Evolutionary conservation across 2,329 filamentous ascomycete genomes (phyloP).

Genomic region (Pseudohalonectria lignicola): DNA sequence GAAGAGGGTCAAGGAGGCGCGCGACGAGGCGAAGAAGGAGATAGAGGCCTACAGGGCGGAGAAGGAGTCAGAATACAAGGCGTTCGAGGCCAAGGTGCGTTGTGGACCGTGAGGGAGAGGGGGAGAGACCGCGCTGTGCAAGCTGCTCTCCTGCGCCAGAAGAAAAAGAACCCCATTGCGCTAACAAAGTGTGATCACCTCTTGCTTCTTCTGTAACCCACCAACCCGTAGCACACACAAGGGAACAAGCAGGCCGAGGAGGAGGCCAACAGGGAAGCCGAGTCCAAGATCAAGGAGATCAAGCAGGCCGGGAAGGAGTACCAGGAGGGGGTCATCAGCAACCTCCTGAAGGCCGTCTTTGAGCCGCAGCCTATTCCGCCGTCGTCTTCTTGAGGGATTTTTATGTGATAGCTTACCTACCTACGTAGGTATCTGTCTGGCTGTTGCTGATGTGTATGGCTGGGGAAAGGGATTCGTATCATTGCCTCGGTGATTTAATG

Average conservation of each 20-base stretch:
- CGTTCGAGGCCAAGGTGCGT: constrained; percentile 66
- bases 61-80: constrained; percentile 93
- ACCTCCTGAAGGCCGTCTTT: constrained; percentile 76
- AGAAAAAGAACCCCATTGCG: background rate
- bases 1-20: constrained; percentile 93
- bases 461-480: no score
- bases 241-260: constrained; percentile 75
- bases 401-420: no score
- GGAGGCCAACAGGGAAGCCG: constrained; percentile 70
- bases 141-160: background rate
- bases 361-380: constrained; percentile 63
- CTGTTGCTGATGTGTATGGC: no score
- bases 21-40: constrained; percentile 93
- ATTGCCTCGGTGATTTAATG: no score
- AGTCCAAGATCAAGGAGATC: constrained; percentile 74
- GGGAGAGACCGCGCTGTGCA: background rate
- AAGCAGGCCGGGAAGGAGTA: constrained; percentile 68
- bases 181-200: no score
- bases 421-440: no score
- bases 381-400: constrained; percentile 8
- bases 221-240: constrained; percentile 83
- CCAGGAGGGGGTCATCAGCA: constrained; percentile 68
- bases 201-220: no score
- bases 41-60: constrained; percentile 83
- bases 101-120: background rate